These are phyloP conservation scores for Cadophora gregata DNA, from an alignment of 2,329 filamentous ascomycete genomes.

Conservation along the genomic window DNA sequence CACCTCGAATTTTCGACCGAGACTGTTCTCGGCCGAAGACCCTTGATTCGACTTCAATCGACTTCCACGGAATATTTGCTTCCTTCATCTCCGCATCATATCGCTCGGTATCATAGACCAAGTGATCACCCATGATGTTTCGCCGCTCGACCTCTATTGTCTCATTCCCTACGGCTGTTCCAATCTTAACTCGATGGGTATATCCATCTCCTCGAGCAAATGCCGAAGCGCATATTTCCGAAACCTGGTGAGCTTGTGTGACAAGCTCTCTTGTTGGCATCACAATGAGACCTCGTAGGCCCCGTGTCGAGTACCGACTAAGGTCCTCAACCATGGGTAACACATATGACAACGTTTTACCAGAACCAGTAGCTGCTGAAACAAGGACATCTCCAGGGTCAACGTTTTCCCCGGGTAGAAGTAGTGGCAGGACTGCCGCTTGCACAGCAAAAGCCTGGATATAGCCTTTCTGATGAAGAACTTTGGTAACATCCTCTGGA, in stretches of 20 bases:
- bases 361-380: slow-evolving; percentile 92
- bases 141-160: slow-evolving; percentile 71
- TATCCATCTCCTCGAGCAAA: slow-evolving; percentile 54
- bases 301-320: slow-evolving; percentile 66
- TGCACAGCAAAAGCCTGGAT: slow-evolving; percentile 79
- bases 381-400: slow-evolving; percentile 82
- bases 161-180: slow-evolving; percentile 82
- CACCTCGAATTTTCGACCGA: slow-evolving; percentile 56
- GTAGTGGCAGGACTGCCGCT: slow-evolving; percentile 77
- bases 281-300: slow-evolving; percentile 80
- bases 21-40: slow-evolving; percentile 45
- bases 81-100: slow-evolving; percentile 53
- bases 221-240: slow-evolving; percentile 73
- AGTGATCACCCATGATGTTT: slow-evolving; percentile 66
- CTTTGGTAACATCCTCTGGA: slow-evolving; percentile 61
- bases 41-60: slow-evolving; percentile 29
- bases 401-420: slow-evolving; percentile 66
- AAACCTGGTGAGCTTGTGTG: slow-evolving; percentile 80
- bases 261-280: slow-evolving; percentile 92
- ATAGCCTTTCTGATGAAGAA: slow-evolving; percentile 72
- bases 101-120: slow-evolving; percentile 69
- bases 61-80: slow-evolving; percentile 52
- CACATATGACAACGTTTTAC: slow-evolving; percentile 92
- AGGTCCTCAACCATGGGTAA: slow-evolving; percentile 84
- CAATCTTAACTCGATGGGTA: slow-evolving; percentile 75